These are phyloP conservation scores for Houttuynia cordata DNA, from an alignment of 164 flowering plant genomes.

Conservation along the genomic window DNA sequence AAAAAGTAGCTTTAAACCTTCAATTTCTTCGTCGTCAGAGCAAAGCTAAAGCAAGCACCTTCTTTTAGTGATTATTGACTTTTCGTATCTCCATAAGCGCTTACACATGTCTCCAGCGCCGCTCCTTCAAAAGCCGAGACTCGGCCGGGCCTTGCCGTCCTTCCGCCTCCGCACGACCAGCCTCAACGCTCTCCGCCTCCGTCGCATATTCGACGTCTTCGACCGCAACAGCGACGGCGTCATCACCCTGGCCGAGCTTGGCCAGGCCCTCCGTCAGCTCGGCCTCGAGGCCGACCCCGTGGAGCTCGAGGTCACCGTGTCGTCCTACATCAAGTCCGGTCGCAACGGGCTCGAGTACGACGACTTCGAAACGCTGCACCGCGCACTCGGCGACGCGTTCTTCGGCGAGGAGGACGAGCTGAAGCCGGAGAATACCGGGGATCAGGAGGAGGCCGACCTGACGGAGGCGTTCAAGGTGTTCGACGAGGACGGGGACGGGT, in stretches of 20 bases:
- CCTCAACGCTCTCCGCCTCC: constrained; percentile 67
- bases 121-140: not conserved
- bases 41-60: no score
- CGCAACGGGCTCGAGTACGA: constrained; percentile 39
- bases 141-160: constrained; percentile 21
- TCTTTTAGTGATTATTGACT: no score
- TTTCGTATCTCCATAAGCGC: not conserved
- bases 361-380: constrained; percentile 45
- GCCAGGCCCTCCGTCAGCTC: constrained; percentile 45
- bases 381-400: constrained; percentile 26
- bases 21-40: no score
- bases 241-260: constrained; percentile 52
- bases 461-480: constrained; percentile 84
- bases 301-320: constrained; percentile 39
- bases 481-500: constrained; percentile 82
- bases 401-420: constrained; percentile 11
- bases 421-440: not conserved
- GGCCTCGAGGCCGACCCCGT: constrained; percentile 46
- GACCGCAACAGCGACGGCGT: constrained; percentile 58
- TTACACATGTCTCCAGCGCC: not conserved
- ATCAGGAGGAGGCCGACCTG: constrained; percentile 47
- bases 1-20: no score
- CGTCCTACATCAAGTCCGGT: constrained; percentile 32
- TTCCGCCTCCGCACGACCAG: constrained; percentile 61
- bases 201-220: constrained; percentile 74